A percentile compares a stretch with the other conserved stretches of the same genome.
Conservation (phyloP, 257 asterid species). For the Apocynum venetum region DNA sequence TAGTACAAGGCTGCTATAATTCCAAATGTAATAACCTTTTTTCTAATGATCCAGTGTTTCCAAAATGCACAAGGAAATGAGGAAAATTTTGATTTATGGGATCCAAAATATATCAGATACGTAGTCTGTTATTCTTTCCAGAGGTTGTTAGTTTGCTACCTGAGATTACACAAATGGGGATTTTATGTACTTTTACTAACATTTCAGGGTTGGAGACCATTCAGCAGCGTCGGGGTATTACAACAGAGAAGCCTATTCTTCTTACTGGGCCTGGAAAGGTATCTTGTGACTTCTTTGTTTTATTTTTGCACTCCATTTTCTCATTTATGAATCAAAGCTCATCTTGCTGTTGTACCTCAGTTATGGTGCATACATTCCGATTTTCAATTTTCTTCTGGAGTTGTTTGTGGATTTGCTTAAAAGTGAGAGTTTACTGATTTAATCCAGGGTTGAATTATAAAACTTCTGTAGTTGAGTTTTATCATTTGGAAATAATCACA, state of each 20-base stretch:
- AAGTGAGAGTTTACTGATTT: not conserved
- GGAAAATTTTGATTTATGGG: not conserved
- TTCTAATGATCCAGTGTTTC: no score
- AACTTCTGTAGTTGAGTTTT: not conserved
- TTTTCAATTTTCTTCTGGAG: not conserved
- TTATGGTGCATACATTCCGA: not conserved
- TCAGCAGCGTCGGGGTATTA: constrained; percentile 68
- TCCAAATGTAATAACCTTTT: not conserved
- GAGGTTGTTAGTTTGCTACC: not conserved
- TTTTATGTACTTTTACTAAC: not conserved
- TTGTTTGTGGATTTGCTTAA: not conserved
- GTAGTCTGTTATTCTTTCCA: not conserved
- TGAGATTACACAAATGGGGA: not conserved
- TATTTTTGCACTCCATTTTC: not conserved
- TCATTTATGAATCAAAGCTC: not conserved
- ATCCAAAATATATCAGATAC: not conserved
- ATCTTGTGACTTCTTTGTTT: constrained; percentile 4
- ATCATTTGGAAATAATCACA: not conserved
- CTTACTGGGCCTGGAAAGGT: constrained; percentile 97
- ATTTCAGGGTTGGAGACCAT: constrained; percentile 69
- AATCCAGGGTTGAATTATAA: not conserved
- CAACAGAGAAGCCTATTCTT: constrained; percentile 80
- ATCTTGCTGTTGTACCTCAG: not conserved
- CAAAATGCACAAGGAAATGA: not conserved
- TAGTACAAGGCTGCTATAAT: not conserved